These are phyloP conservation scores for Neurospora tetrasperma DNA, from an alignment of 495 filamentous ascomycete species.

Conservation along the genomic window DNA sequence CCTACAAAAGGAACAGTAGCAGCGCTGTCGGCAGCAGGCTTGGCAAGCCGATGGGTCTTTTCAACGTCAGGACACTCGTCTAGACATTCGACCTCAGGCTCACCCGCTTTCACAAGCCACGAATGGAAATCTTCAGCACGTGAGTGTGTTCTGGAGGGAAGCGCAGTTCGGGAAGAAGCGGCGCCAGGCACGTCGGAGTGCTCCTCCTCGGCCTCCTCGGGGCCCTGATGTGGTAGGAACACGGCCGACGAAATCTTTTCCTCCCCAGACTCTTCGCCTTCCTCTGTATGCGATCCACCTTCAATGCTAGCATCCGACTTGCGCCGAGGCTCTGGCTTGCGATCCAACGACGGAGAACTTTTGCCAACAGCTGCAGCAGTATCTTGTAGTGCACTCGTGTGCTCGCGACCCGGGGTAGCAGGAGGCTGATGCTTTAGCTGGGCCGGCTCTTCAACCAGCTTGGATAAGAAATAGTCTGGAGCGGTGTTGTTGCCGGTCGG, in stretches of 20 bases:
- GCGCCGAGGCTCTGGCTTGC: slow-evolving; percentile 11
- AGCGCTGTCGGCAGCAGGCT: slow-evolving; percentile 14
- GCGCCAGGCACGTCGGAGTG: slow-evolving; percentile 28
- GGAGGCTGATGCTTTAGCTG: not conserved
- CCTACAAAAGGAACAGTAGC: slow-evolving; percentile 13
- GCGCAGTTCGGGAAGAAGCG: slow-evolving; percentile 15
- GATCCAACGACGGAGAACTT: not conserved
- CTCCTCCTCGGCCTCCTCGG: slow-evolving; percentile 43
- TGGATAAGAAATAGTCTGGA: slow-evolving; percentile 13
- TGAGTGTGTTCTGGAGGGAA: slow-evolving; percentile 19
- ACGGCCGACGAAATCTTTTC: slow-evolving; percentile 93
- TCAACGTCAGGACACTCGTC: slow-evolving; percentile 17
- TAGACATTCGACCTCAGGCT: slow-evolving; percentile 31
- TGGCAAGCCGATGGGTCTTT: slow-evolving; percentile 5
- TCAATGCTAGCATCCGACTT: slow-evolving; percentile 23
- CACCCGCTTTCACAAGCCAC: slow-evolving; percentile 42
- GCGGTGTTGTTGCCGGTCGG: slow-evolving; percentile 8
- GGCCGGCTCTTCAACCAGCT: not conserved
- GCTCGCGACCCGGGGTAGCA: not conserved
- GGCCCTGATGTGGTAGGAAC: slow-evolving; percentile 79
- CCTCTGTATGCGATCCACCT: slow-evolving; percentile 39
- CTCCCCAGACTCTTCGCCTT: slow-evolving; percentile 76
- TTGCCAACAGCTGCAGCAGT: not conserved
- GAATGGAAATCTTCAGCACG: slow-evolving; percentile 31
- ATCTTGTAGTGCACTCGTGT: slow-evolving; percentile 1